Percentiles rank a stretch among this genome's conserved stretches.
phyloP scores from a whole-genome alignment of 2,329 filamentous ascomycete species.

The Cercospora berteroae region DNA sequence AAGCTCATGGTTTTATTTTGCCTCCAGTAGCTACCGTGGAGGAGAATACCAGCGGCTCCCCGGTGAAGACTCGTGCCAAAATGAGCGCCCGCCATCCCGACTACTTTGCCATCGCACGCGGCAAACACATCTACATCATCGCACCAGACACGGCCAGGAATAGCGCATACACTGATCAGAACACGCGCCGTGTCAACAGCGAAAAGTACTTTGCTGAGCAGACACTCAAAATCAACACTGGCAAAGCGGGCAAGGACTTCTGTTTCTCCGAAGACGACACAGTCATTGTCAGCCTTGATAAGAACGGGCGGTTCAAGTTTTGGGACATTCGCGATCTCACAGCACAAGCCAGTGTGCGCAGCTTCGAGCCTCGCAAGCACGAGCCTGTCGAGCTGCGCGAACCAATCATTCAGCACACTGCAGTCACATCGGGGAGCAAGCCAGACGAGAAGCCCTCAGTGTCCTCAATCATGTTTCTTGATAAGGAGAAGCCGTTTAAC shows the following conservation, averaged over 20 bases:
- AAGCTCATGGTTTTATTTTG: conserved; percentile 83
- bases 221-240: conserved; percentile 89
- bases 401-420: conserved; percentile 81
- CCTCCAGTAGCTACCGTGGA: conserved; percentile 83
- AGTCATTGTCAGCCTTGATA: conserved; percentile 91
- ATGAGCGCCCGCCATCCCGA: conserved; percentile 85
- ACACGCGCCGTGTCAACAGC: conserved; percentile 68
- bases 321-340: conserved; percentile 90
- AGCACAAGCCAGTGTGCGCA: conserved; percentile 40
- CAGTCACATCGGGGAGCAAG: conserved; percentile 42
- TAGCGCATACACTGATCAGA: conserved; percentile 49
- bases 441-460: conserved; percentile 84
- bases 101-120: conserved; percentile 91
- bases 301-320: conserved; percentile 93
- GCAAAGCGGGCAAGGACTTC: conserved; percentile 98
- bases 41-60: conserved; percentile 85
- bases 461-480: conserved; percentile 90
- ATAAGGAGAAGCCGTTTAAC: conserved; percentile 90
- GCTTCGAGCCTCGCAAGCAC: conserved; percentile 45
- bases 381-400: conserved; percentile 66
- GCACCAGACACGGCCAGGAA: conserved; percentile 57
- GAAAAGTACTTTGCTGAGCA: conserved; percentile 84
- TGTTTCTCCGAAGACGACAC: conserved; percentile 96
- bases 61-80: conserved; percentile 92
- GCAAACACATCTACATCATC: conserved; percentile 93